phyloP scores from a whole-genome alignment of 2,329 filamentous ascomycete genomes.

The Botrytis cinerea region DNA sequence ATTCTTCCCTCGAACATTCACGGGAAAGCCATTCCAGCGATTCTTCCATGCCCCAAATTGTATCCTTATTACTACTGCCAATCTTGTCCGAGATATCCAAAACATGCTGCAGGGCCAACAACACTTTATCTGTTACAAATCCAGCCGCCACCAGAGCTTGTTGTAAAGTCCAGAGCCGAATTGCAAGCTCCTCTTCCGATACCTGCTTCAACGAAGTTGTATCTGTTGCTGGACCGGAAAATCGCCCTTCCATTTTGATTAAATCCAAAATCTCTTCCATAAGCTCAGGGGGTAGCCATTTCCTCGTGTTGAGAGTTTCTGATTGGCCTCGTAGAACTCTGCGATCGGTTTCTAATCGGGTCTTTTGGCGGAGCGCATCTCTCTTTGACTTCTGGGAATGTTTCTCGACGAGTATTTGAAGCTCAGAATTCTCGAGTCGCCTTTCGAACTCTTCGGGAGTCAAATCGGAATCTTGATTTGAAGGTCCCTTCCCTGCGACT shows the following conservation, averaged over 20 bases:
- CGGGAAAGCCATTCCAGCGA: conserved; percentile 88
- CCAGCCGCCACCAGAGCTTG: conserved; percentile 68
- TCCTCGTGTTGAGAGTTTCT: conserved; percentile 67
- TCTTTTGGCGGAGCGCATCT: conserved; percentile 75
- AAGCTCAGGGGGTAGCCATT: conserved; percentile 80
- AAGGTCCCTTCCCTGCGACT: conserved; percentile 20
- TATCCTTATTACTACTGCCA: conserved; percentile 58
- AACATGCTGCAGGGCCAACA: conserved; percentile 65
- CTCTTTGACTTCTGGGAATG: conserved; percentile 75
- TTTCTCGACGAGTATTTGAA: conserved; percentile 86
- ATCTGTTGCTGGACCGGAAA: conserved; percentile 45
- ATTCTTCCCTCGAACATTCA: conserved; percentile 66
- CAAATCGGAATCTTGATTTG: conserved; percentile 49
- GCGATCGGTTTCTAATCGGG: conserved; percentile 80
- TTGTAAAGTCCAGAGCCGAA: conserved; percentile 82
- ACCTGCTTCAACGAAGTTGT: conserved; percentile 50
- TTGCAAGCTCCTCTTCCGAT: conserved; percentile 75
- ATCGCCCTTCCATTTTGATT: conserved; percentile 65
- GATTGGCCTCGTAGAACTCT: conserved; percentile 79
- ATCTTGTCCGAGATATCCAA: conserved; percentile 67
- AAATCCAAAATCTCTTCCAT: conserved; percentile 76
- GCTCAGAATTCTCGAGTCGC: conserved; percentile 85
- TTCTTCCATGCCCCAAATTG: conserved; percentile 84
- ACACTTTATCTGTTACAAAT: conserved; percentile 65
- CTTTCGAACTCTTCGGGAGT: conserved; percentile 87